A percentile compares a stretch with the other conserved stretches of the same genome.
These are phyloP conservation scores for Colletotrichum endophyticum DNA, from an alignment of 2,329 filamentous ascomycete species.

Conservation along the genomic window DNA sequence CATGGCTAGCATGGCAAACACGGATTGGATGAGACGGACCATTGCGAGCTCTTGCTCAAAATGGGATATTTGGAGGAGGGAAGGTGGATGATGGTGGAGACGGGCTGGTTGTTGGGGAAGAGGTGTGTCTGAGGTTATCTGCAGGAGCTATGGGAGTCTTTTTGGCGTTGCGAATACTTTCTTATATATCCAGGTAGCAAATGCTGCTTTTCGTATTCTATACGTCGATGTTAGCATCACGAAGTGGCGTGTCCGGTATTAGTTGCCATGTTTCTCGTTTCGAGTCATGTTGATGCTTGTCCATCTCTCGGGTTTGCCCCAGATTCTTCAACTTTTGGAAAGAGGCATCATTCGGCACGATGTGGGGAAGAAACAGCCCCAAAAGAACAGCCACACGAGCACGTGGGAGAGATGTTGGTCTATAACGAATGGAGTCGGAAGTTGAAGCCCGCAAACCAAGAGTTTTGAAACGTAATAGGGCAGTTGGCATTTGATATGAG, in stretches of 20 bases:
- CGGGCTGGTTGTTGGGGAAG: rapidly evolving
- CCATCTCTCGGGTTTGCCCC: neutral
- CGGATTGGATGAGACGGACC: neutral
- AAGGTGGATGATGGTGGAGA: neutral
- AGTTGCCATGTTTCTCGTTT: neutral
- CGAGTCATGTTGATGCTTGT: neutral
- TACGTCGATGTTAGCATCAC: neutral
- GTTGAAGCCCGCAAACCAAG: neutral
- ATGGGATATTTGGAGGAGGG: neutral
- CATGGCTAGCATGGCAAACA: neutral
- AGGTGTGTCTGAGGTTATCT: neutral
- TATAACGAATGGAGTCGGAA: rapidly evolving
- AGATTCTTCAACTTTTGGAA: neutral
- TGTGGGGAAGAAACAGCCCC: neutral
- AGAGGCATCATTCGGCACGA: neutral
- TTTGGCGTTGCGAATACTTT: neutral
- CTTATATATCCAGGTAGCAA: neutral
- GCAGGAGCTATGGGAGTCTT: neutral
- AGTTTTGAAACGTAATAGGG: no score
- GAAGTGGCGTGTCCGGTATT: neutral
- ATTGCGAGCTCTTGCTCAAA: rapidly evolving
- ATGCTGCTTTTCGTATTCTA: neutral
- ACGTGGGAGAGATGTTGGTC: neutral
- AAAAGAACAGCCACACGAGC: neutral
- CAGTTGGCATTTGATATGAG: no score